Conservation (phyloP, 345 rosid species). For the Crucihimalaya himalaica region DNA sequence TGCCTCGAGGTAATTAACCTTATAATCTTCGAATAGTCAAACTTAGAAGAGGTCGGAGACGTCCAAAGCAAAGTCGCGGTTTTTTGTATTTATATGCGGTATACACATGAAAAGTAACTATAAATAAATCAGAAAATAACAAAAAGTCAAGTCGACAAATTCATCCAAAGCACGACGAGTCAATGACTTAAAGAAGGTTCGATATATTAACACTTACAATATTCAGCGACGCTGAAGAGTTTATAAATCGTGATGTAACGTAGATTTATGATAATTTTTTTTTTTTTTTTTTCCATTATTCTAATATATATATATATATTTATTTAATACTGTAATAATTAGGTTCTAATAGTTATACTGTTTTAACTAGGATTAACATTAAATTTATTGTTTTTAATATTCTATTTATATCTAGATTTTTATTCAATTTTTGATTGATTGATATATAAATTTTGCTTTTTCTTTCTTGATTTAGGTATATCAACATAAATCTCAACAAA, state of each 20-base stretch:
- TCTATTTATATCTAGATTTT: neutral
- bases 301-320: too few relatives aligned
- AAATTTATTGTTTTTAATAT: too few relatives aligned
- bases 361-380: too few relatives aligned
- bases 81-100: constrained; percentile 23
- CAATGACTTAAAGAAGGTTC: constrained; percentile 4
- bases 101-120: constrained; percentile 6
- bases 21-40: constrained; percentile 36
- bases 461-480: neutral
- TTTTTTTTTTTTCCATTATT: too few relatives aligned
- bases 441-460: neutral
- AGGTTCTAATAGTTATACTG: too few relatives aligned
- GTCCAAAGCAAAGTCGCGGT: constrained; percentile 34
- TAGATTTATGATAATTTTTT: neutral
- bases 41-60: constrained; percentile 34
- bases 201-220: neutral
- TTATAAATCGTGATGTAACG: neutral
- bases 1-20: constrained; percentile 27
- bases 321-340: too few relatives aligned
- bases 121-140: constrained; percentile 1
- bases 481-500: neutral
- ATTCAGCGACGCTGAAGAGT: neutral
- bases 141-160: constrained; percentile 24
- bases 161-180: constrained; percentile 19
- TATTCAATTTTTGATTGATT: neutral